A percentile compares a stretch with the other conserved stretches of the same genome.
Conservation (phyloP, 306 rosid species). For the Nissolia schottii region DNA sequence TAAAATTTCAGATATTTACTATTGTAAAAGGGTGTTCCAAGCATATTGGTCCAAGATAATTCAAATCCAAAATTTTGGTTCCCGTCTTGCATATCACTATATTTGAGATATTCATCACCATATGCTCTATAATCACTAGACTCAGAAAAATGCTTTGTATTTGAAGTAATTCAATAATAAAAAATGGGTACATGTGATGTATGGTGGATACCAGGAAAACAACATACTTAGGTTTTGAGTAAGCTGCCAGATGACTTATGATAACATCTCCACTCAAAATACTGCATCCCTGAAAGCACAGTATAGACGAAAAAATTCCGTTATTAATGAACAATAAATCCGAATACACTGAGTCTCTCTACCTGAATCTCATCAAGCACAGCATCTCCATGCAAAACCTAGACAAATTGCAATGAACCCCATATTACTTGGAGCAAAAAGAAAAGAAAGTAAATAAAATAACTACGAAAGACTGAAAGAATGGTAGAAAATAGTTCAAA, state of each 20-base stretch:
- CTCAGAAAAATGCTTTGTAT: not conserved
- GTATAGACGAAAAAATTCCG: not conserved
- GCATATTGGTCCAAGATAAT: not conserved
- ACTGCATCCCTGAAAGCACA: conserved; percentile 66
- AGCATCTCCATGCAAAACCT: conserved; percentile 98
- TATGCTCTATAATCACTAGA: not conserved
- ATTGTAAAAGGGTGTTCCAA: not conserved
- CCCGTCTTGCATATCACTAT: not conserved
- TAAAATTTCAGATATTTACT: conserved; percentile 2
- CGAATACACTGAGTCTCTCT: conserved; percentile 21
- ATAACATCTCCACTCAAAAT: conserved; percentile 94
- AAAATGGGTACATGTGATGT: not conserved
- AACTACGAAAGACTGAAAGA: not conserved
- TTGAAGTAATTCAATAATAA: not conserved
- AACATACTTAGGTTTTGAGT: conserved; percentile 68
- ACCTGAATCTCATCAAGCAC: conserved; percentile 79
- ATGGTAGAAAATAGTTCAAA: not conserved
- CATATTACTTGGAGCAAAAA: not conserved
- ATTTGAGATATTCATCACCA: not conserved
- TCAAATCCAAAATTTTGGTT: too few species aligned
- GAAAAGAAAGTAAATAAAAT: not conserved
- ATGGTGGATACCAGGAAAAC: conserved; percentile 37
- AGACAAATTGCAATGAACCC: conserved; percentile 2
- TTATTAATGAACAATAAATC: not conserved
- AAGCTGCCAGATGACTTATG: conserved; percentile 78